Conservation (phyloP, 1,284 basidiomycete genomes). For the Fomitopsis betulina region DNA sequence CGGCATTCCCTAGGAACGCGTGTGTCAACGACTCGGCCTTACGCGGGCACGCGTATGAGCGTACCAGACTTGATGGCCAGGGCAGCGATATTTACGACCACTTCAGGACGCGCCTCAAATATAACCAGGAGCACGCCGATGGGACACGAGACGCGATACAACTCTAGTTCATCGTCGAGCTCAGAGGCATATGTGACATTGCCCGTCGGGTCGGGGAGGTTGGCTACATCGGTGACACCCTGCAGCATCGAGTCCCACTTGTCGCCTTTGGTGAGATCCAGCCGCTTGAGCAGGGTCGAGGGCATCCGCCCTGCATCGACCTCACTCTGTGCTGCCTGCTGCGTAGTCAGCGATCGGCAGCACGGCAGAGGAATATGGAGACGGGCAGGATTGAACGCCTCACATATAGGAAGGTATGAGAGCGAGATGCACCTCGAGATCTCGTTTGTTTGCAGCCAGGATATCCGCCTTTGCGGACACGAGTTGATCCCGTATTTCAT, state of each 20-base stretch:
- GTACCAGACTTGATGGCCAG: conserved; percentile 95
- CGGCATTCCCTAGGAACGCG: conserved; percentile 71
- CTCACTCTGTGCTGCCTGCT: conserved; percentile 70
- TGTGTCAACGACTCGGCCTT: background rate
- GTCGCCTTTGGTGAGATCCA: conserved; percentile 81
- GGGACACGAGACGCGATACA: conserved; percentile 94
- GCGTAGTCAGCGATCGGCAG: background rate
- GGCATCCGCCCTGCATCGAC: conserved; percentile 85
- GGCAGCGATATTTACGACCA: conserved; percentile 95
- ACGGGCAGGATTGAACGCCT: background rate
- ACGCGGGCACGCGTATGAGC: conserved; percentile 12
- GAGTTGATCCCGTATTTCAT: conserved; percentile 66
- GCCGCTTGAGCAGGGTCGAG: conserved; percentile 73
- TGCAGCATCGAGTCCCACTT: conserved; percentile 96
- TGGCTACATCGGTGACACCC: conserved; percentile 85
- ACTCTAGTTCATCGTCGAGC: conserved; percentile 82
- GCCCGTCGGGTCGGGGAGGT: conserved; percentile 85
- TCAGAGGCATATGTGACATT: conserved; percentile 84
- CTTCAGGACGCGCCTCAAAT: conserved; percentile 97
- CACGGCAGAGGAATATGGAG: background rate
- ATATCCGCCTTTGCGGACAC: conserved; percentile 62
- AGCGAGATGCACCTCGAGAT: conserved; percentile 58
- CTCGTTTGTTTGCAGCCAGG: conserved; percentile 74
- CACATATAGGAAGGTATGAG: background rate
- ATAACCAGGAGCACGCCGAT: conserved; percentile 97